phyloP scores from a whole-genome alignment of 371 early-diverging fungal species.

The Mucor mucedo region DNA sequence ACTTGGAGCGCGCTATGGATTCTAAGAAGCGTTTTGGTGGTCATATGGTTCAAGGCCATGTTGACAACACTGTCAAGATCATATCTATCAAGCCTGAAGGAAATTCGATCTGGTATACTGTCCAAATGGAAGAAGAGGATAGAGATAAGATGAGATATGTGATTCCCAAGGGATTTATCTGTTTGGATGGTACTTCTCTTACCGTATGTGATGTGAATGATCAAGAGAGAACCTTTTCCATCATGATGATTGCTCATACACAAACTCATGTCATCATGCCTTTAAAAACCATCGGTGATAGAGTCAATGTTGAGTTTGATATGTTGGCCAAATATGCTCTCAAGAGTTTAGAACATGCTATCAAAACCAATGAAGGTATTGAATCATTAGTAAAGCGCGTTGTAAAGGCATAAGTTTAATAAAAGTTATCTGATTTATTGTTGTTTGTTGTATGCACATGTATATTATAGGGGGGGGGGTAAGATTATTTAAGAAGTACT shows the following conservation, averaged over 20 bases:
- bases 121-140: slow-evolving; percentile 63
- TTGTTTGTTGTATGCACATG: not conserved
- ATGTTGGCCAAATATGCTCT: slow-evolving; percentile 96
- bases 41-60: slow-evolving; percentile 97
- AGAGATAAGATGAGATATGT: slow-evolving; percentile 80
- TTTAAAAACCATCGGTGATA: slow-evolving; percentile 70
- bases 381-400: slow-evolving; percentile 45
- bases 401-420: slow-evolving; percentile 20
- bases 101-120: slow-evolving; percentile 84
- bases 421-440: slow-evolving; percentile 1
- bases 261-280: slow-evolving; percentile 87
- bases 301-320: slow-evolving; percentile 95
- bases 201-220: slow-evolving; percentile 92
- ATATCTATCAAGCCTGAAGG: slow-evolving; percentile 79
- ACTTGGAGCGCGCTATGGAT: slow-evolving; percentile 93
- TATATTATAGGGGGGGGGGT: too few species aligned
- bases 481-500: not conserved
- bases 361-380: slow-evolving; percentile 51
- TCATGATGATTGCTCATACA: slow-evolving; percentile 96
- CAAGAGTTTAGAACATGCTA: slow-evolving; percentile 67
- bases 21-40: slow-evolving; percentile 92
- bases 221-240: slow-evolving; percentile 72
- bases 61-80: slow-evolving; percentile 86
- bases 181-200: slow-evolving; percentile 92
- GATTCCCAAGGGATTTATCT: slow-evolving; percentile 93